A percentile compares a stretch with the other conserved stretches of the same genome.
phyloP scores from a whole-genome alignment of 2,329 filamentous ascomycete genomes.

The Curvularia lunata region DNA sequence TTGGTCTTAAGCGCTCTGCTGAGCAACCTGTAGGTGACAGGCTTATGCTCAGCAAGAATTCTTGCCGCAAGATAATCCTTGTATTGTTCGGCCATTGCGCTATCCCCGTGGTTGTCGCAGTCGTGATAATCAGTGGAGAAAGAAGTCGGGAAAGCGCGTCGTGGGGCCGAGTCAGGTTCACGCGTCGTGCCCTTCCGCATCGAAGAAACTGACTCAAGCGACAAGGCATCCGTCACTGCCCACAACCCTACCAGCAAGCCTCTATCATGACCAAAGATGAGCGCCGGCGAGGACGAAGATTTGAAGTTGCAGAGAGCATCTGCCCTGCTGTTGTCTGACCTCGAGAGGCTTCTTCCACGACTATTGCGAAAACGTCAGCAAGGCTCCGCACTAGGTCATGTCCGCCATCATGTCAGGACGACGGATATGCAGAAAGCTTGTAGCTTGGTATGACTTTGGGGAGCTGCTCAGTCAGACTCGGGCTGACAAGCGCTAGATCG shows the following conservation, averaged over 20 bases:
- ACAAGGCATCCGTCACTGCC: constrained; percentile 17
- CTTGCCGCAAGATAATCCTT: constrained; percentile 75
- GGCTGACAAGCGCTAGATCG: constrained; percentile 58
- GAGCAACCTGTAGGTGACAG: constrained; percentile 83
- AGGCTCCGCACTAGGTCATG: constrained; percentile 25
- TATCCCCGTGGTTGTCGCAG: constrained; percentile 4
- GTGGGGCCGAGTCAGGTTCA: constrained; percentile 36
- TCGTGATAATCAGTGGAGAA: constrained; percentile 1
- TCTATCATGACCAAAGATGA: constrained; percentile 33
- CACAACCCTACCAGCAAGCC: constrained; percentile 5
- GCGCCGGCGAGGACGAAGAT: constrained; percentile 54
- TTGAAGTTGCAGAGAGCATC: constrained; percentile 55
- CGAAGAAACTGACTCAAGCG: constrained; percentile 33
- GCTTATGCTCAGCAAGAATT: constrained; percentile 75
- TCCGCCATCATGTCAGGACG: constrained; percentile 49
- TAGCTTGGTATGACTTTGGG: constrained; percentile 31
- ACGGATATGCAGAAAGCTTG: constrained; percentile 51
- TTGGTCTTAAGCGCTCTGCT: constrained; percentile 84
- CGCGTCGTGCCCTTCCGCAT: constrained; percentile 32
- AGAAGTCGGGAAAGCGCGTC: constrained; percentile 23
- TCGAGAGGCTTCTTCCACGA: constrained; percentile 42
- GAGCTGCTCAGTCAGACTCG: not conserved
- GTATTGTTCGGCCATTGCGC: constrained; percentile 60
- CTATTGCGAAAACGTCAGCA: constrained; percentile 47
- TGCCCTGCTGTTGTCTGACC: constrained; percentile 38